Conservation (phyloP, 164 flowering plant genomes). For the Houttuynia cordata region DNA sequence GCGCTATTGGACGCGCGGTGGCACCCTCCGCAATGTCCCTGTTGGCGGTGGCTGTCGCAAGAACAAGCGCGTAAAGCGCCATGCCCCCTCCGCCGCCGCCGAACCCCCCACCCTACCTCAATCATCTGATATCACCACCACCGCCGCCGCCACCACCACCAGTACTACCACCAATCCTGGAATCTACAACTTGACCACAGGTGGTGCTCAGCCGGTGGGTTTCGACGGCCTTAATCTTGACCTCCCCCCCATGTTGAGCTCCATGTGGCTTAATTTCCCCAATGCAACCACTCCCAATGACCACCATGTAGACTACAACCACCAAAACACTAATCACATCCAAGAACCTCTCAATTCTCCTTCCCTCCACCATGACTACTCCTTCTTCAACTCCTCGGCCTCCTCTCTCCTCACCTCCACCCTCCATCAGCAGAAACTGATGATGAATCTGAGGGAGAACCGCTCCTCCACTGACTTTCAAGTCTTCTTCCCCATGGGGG, state of each 20-base stretch:
- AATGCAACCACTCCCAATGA: conserved; percentile 7
- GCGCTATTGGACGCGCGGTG: conserved; percentile 83
- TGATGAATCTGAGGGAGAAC: conserved; percentile 12
- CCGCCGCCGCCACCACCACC: conserved; percentile 10
- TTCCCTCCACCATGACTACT: conserved; percentile 26
- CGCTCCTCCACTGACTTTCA: conserved; percentile 17
- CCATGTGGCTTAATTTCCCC: conserved; percentile 48
- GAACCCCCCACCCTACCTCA: conserved; percentile 6
- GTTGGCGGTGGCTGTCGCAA: conserved; percentile 77
- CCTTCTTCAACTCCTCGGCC: conserved; percentile 32
- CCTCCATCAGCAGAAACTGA: conserved; percentile 20
- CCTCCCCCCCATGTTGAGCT: conserved; percentile 21
- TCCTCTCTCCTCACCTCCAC: conserved; percentile 28
- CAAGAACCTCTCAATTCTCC: conserved; percentile 20
- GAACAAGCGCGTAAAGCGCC: conserved; percentile 54
- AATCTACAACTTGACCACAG: conserved; percentile 6
- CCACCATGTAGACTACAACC: conserved; percentile 9
- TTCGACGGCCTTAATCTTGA: conserved; percentile 14
- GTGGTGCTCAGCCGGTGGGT: conserved; percentile 16
- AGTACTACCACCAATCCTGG: conserved; percentile 2
- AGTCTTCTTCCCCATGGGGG: conserved; percentile 25
- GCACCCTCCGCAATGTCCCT: conserved; percentile 72
- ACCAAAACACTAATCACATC: conserved; percentile 15
- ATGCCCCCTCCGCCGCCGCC: conserved; percentile 1
- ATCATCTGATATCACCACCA: neutral